Base-by-base conservation (phyloP, 2,329 filamentous ascomycete species). In the Arthroderma sp. region DNA sequence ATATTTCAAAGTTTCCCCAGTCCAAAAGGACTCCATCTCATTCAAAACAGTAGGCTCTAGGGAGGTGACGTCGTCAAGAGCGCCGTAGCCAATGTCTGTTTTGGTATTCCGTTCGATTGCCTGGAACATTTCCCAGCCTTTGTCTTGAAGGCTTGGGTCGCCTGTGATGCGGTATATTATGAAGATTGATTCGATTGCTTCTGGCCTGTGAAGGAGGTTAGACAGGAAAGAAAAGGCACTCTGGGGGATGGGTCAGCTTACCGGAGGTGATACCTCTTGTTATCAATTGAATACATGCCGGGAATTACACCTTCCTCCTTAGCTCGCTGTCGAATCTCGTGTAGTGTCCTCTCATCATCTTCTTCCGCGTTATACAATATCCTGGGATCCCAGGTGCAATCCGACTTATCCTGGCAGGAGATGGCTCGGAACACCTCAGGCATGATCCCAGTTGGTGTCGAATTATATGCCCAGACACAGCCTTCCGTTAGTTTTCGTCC, bases 111-210 rank as follows among this genome's bases (percentile, higher is more conserved):
- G 72, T 45, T 82, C 70, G 42, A 91, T 78, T 15, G 82, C 71
- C 50, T 78, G 66, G 59, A 86, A 94, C 85, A 94, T 93, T 41
- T 71, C 69, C 87, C 87, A 94, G 10, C 85, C 88, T 52, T 82
- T 81, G 29, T 93, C 85, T 59, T 82, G 81, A 73, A 85, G 86
- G 4, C 65, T 62, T 1, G 72, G 65, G 51, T 91, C 82, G 40
- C 86, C 87, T 0, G 86, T 93, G 63, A 93, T 86, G 58, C 87
- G 83, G 66, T 93, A 91, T 70, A 93, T 81, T 66, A 88, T 84
- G 74, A 86, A 93, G 9, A 93, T 79, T 0, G 82, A 86, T 57
- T 94, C 86, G 54, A 94, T 87, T 1, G 84, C 85, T 68, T 94
- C 86, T 15, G 86, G 85, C 22, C 83, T 52, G 36, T 22, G 15